Evolutionary conservation across 2,329 filamentous ascomycete species (phyloP).

Genomic region (Colletotrichum godetiae): DNA sequence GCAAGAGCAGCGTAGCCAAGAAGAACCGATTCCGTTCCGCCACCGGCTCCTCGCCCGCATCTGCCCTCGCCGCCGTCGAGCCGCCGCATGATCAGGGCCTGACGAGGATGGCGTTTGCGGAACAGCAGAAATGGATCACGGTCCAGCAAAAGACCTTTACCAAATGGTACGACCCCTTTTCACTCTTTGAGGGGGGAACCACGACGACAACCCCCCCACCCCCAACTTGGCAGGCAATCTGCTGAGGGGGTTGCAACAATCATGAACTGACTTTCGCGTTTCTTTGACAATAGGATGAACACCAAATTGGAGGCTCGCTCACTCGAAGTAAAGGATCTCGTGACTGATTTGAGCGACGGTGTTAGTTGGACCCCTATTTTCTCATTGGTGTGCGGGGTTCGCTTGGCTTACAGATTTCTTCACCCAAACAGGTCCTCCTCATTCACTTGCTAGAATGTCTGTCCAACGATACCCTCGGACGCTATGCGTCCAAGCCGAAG

Average conservation of each 20-base stretch:
- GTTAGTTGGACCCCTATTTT: conserved; percentile 65
- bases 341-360: conserved; percentile 91
- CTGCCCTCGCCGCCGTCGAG: conserved; percentile 58
- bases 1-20: conserved; percentile 41
- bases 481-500: conserved; percentile 96
- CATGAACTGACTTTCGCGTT: conserved; percentile 32
- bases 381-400: conserved; percentile 8
- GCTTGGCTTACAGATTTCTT: conserved; percentile 35
- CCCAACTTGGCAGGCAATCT: background rate
- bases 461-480: conserved; percentile 91
- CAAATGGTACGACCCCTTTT: conserved; percentile 77
- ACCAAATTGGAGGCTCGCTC: conserved; percentile 87
- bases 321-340: conserved; percentile 86
- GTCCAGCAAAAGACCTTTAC: conserved; percentile 99
- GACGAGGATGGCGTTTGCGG: conserved; percentile 71
- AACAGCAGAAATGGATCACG: conserved; percentile 76
- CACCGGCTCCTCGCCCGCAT: conserved; percentile 49
- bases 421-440: conserved; percentile 77
- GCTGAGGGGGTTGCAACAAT: background rate
- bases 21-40: conserved; percentile 49
- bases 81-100: conserved; percentile 61
- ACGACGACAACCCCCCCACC: conserved; percentile 9
- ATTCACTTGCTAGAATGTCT: conserved; percentile 98
- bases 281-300: conserved; percentile 77
- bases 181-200: conserved; percentile 37